Base-by-base conservation (phyloP, 2,329 filamentous ascomycete species). In the Xylariaceae sp. region DNA sequence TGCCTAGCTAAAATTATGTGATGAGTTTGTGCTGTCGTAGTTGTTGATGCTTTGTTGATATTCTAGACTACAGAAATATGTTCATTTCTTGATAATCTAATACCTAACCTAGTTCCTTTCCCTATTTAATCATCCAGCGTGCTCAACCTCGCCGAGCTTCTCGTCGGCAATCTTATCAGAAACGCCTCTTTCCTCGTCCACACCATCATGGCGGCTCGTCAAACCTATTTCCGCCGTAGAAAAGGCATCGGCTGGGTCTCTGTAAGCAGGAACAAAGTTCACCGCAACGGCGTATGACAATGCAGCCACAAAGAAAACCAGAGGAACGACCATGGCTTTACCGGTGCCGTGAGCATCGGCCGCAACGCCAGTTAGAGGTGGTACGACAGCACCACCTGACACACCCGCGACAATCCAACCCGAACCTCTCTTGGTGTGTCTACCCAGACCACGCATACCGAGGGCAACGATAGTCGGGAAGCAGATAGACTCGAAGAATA, bases 401-500 rank as follows among this genome's bases (percentile, higher is more conserved):
- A 93, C 88, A 63, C 87, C 89, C 4, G 79, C 87, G 2, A 92
- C 82, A 56, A 90, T 86, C 71, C 85, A 89, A 4, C 89, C 89
- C 2, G 86, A 87, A 1, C 90, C 90, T 58, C 89, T 83, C 78
- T 93, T 92, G 31, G 87, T 90, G 75, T 94, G 87, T 16, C 86
- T 83, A 5, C 91, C 90, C 1, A 92, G 79, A 2, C 89, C 89
- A 19, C 88, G 83, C 78, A 92, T 91, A 7, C 88, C 88, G 2
- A 93, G 79, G 0, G 89, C 89, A 26, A 94, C 86, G 67, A 94
- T 92, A 16, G 89, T 92, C 0, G 90, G 90, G 78, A 93, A 94
- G 72, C 87, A 89, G 68, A 91, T 89, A 3, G 84, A 88, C 74
- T 91, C 90, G 73, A 93, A 93, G 78, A 93, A 92, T 21, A 92